Conservation (phyloP, 768 basidiomycete genomes). For the Lepiota venenata region DNA sequence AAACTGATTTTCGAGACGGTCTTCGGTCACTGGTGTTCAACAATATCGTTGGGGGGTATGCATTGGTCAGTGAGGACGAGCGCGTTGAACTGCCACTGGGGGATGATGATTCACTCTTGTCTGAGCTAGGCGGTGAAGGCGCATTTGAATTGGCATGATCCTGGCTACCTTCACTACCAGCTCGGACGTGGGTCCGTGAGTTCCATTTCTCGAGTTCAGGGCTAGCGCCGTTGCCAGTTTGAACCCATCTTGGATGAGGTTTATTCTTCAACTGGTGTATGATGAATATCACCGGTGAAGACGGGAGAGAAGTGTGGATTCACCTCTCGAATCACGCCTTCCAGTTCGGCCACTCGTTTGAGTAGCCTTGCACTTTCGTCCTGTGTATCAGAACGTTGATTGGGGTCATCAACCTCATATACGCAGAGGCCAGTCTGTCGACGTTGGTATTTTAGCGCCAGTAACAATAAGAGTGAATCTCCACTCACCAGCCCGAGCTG, state of each 20-base stretch:
- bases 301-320: constrained; percentile 25
- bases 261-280: constrained; percentile 63
- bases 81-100: constrained; percentile 12
- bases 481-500: constrained; percentile 44
- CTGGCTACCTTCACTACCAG: constrained; percentile 15
- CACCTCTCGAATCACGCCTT: constrained; percentile 82
- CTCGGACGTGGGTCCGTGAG: constrained; percentile 16
- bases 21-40: constrained; percentile 23
- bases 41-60: constrained; percentile 17
- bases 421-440: constrained; percentile 77
- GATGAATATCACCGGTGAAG: constrained; percentile 25
- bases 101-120: constrained; percentile 21
- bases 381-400: constrained; percentile 46
- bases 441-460: background rate
- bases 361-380: constrained; percentile 67
- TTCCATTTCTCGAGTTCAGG: constrained; percentile 25
- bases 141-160: constrained; percentile 20
- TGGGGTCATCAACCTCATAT: constrained; percentile 80
- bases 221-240: constrained; percentile 34
- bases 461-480: background rate
- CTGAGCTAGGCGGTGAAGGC: constrained; percentile 27
- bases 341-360: constrained; percentile 76
- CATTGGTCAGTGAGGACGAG: constrained; percentile 16
- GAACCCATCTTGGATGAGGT: constrained; percentile 66
- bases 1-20: constrained; percentile 24